A percentile compares a stretch with the other conserved stretches of the same genome.
phyloP scores from a whole-genome alignment of 75 land plant genomes.

The Ceratopteris richardii region DNA sequence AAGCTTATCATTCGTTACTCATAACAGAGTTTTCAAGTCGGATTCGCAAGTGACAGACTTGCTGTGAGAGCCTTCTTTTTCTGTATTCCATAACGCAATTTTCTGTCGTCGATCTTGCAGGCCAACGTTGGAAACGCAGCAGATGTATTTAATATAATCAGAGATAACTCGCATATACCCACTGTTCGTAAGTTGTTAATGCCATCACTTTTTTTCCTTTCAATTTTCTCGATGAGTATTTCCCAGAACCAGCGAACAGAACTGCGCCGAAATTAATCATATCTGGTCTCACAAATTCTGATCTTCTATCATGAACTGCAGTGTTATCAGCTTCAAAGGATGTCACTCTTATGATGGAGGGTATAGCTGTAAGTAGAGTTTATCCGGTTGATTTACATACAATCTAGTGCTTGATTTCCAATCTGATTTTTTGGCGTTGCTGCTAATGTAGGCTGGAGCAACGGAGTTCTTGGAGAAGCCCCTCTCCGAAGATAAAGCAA shows the following conservation, averaged over 20 bases:
- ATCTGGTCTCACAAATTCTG: neutral
- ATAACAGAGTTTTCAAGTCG: neutral
- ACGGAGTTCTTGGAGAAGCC: conserved; percentile 74
- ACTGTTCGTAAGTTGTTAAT: neutral
- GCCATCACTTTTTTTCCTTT: neutral
- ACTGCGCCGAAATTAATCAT: neutral
- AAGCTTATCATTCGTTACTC: neutral
- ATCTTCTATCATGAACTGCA: conserved; percentile 11
- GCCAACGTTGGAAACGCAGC: neutral
- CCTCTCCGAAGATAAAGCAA: conserved; percentile 61
- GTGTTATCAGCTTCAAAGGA: conserved; percentile 50
- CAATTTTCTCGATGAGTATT: no score
- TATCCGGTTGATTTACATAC: neutral
- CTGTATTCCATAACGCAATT: neutral
- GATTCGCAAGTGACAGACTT: neutral
- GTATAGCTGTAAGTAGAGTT: conserved; percentile 50
- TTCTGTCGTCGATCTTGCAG: neutral
- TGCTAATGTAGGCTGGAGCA: conserved; percentile 62
- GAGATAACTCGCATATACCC: neutral
- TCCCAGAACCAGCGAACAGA: no score
- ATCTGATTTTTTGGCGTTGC: neutral
- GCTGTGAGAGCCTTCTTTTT: neutral
- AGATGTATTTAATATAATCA: neutral
- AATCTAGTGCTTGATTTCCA: neutral
- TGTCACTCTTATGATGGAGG: conserved; percentile 63